Evolutionary conservation across 1,284 basidiomycete genomes (phyloP), one percentile per base, ranked within the genome.

Genomic region (Somion occarium): DNA sequence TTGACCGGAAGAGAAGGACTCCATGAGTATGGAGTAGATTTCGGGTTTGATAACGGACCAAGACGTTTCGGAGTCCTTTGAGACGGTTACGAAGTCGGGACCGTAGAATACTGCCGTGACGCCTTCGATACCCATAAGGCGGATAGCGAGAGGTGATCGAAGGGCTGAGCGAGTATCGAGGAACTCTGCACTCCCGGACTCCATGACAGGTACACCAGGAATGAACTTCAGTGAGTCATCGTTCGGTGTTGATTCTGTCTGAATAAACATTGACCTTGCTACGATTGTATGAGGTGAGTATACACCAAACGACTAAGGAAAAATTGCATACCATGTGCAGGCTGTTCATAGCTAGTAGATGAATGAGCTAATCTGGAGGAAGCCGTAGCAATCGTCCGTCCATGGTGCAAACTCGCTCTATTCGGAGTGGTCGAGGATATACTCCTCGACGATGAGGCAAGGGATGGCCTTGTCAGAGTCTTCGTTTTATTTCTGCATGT

Each of bases 141-240:
- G 85, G 56, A 96, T 85, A 18, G 96, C 96, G 13, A 99, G 80
- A 0, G 96, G 95, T 0, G 96, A 98, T 15, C 76, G 71, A 42
- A 96, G 79, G 0, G 94, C 87, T 1, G 89, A 75, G 37, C 85
- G 85, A 2, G 88, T 88, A 67, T 98, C 93, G 50, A 97, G 83
- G 69, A 99, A 98, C 69, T 99, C 96, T 23, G 93, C 91, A 0
- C 89, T 91, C 42, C 91, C 91, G 13, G 61, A 59, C 19, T 56
- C 58, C 85, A 97, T 93, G 30, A 99, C 94, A 38, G 83, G 69
- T 12, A 88, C 80, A 0, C 96, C 96, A 0, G 96, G 97, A 50
- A 99, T 93, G 72, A 99, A 99, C 71, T 99, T 99, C 56, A 99
- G 80, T 5, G 95, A 97, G 66, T 98, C 94, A 43, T 95, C 92